phyloP scores from a whole-genome alignment of 352 stramenopile species.

The Pseudoperonospora humuli region DNA sequence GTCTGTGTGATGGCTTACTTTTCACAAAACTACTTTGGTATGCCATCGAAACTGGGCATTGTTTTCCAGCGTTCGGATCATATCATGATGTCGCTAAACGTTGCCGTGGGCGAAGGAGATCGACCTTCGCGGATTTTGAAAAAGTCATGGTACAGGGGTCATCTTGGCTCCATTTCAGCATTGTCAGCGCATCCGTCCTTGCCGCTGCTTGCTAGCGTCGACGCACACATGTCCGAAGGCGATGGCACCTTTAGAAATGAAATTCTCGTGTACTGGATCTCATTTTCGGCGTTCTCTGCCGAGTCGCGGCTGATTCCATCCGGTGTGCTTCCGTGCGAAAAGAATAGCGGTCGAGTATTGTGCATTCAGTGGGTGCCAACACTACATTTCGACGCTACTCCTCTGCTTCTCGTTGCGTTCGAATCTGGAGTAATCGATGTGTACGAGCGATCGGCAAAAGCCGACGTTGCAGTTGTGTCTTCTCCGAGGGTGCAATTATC shows the following conservation, averaged over 20 bases:
- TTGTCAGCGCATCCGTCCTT: constrained; percentile 68
- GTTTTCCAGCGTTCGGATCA: constrained; percentile 65
- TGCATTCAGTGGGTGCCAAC: constrained; percentile 81
- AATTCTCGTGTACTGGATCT: constrained; percentile 80
- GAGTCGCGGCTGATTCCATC: constrained; percentile 74
- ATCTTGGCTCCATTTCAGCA: constrained; percentile 59
- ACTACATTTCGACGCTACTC: constrained; percentile 72
- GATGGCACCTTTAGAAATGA: constrained; percentile 28
- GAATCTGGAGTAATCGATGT: constrained; percentile 50
- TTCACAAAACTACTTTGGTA: constrained; percentile 58
- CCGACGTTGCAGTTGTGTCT: constrained; percentile 44
- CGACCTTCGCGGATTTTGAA: constrained; percentile 46
- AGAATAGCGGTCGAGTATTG: constrained; percentile 39
- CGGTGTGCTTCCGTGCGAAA: constrained; percentile 49
- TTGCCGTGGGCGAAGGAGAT: constrained; percentile 37
- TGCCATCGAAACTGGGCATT: constrained; percentile 68
- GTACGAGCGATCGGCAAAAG: constrained; percentile 47
- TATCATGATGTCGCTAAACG: constrained; percentile 70
- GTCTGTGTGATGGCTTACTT: constrained; percentile 79
- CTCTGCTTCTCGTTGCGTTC: constrained; percentile 61
- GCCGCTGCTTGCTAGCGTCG: constrained; percentile 63
- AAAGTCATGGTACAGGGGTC: constrained; percentile 75
- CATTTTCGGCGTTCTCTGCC: constrained; percentile 73
- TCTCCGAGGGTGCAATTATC: constrained; percentile 30
- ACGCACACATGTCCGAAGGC: constrained; percentile 20